Percentiles rank a stretch among this genome's conserved stretches.
phyloP scores from a whole-genome alignment of 2,329 filamentous ascomycete genomes.

The Sporothrix inflata region DNA sequence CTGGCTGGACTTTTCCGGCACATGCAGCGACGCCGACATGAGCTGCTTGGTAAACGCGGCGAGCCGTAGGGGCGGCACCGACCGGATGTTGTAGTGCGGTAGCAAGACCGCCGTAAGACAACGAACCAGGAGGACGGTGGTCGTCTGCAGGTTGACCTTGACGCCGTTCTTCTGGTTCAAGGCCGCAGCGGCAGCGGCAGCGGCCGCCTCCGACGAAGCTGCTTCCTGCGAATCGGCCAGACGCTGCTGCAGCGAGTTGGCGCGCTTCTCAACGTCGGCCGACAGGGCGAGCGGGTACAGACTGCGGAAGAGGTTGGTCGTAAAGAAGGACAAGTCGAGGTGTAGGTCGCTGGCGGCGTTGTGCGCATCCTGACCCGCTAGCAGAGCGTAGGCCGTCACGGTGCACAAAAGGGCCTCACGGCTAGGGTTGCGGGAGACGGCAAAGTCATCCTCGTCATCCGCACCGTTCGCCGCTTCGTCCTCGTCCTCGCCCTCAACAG shows the following conservation, averaged over 20 bases:
- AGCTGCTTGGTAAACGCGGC: slow-evolving; percentile 93
- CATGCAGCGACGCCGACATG: slow-evolving; percentile 76
- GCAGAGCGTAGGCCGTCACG: slow-evolving; percentile 93
- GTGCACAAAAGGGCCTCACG: slow-evolving; percentile 92
- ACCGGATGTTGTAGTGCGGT: slow-evolving; percentile 71
- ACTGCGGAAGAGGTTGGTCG: slow-evolving; percentile 86
- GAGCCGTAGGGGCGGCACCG: slow-evolving; percentile 80
- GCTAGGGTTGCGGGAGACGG: slow-evolving; percentile 69
- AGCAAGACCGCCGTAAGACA: slow-evolving; percentile 82
- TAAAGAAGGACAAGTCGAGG: slow-evolving; percentile 94
- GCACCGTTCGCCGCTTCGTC: slow-evolving; percentile 47
- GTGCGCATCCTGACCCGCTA: slow-evolving; percentile 89
- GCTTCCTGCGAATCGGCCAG: slow-evolving; percentile 56
- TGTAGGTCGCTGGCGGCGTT: slow-evolving; percentile 80
- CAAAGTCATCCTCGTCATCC: slow-evolving; percentile 52
- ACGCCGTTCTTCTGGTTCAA: slow-evolving; percentile 44
- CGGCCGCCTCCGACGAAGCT: slow-evolving; percentile 31
- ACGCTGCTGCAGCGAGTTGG: slow-evolving; percentile 70
- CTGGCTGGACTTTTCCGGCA: slow-evolving; percentile 86
- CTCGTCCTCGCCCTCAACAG: slow-evolving; percentile 52
- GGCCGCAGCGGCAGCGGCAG: not conserved
- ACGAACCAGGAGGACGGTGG: slow-evolving; percentile 86
- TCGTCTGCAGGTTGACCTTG: slow-evolving; percentile 93
- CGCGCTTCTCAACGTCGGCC: slow-evolving; percentile 81
- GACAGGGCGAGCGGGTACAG: slow-evolving; percentile 78